Base-by-base conservation (phyloP, 192 early-diverging fungal genomes). In the Jimgerdemannia flammicorona region DNA sequence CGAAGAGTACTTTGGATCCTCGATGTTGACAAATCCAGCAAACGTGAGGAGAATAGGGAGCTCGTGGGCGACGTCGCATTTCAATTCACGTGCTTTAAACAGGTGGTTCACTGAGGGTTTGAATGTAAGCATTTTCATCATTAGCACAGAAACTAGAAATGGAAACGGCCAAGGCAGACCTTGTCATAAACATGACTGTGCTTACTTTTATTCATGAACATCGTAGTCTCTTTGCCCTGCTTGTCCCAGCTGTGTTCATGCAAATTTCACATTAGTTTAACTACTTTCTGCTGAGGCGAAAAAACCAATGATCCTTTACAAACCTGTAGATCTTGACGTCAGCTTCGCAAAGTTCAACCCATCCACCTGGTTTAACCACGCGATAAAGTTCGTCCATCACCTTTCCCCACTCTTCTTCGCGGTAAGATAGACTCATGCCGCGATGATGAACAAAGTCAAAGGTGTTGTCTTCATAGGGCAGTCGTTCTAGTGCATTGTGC, bases 371-470 rank as follows among this genome's bases (percentile, higher is more conserved):
- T 19, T 77, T 80, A 4, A 80, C 41, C 43, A 77, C 43, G 63
- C 72, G 49, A 43, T 44, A 59, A 4, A 70, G 8, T 19, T 77
- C 71, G 20, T 64, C 40, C 18, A 80, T 17, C 10, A 73, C 72
- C 18, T 40, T 20, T 8, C 66, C 66, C 69, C 72, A 80, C 63
- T 80, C 67, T 2, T 70, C 18, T 11, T 43, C 67, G 18, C 40
- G 44, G 39, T 77, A 39, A 41, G 72, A 71, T 7, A 71, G 29
- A 19, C 70, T 49, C 4, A 80, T 49, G 7, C 70, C 43, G 19
- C 79, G 79, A 43, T 77, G 67, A n/a, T 80, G 66, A 29, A 77
- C 63, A 8, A 74, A 76, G 66, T 80, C 79, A 68, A 80, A 71
- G 3, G 72, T 70, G 40, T 80, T 76, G 11, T 80, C 79, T 19